Evolutionary conservation across 148 eudicot genomes (phyloP).

Genomic region (Rhododendron vialii): DNA sequence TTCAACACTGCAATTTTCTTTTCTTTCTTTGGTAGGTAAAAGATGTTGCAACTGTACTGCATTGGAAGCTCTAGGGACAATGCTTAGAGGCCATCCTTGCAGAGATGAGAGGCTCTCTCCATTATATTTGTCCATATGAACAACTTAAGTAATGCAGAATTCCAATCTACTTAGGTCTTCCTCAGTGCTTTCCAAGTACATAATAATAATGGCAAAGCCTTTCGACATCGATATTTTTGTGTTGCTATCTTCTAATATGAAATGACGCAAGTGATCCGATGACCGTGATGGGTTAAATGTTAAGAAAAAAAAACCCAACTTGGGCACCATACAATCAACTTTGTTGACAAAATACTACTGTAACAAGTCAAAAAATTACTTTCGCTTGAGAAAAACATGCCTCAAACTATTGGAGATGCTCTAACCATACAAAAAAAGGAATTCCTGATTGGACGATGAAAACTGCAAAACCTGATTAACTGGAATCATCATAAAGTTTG

Average conservation of each 20-base stretch:
- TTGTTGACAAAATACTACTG: neutral
- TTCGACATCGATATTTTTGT: neutral
- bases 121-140: neutral
- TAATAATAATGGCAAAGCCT: neutral
- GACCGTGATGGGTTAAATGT: neutral
- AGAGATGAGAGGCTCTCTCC: conserved; percentile 17
- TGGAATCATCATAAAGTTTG: neutral
- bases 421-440: neutral
- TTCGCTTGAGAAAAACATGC: neutral
- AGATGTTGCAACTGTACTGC: conserved; percentile 87
- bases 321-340: neutral
- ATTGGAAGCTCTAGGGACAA: conserved; percentile 65
- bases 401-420: neutral
- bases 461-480: neutral
- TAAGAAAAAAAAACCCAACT: neutral
- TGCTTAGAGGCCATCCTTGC: conserved; percentile 24
- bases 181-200: neutral
- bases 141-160: neutral
- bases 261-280: neutral
- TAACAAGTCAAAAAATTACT: neutral
- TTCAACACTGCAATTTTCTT: conserved; percentile 6
- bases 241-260: neutral
- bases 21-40: conserved; percentile 58
- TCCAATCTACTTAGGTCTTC: neutral
- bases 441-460: neutral